These are phyloP conservation scores for Schoenoplectus triqueter DNA, from an alignment of 202 grass and related monocot genomes.

Conservation along the genomic window DNA sequence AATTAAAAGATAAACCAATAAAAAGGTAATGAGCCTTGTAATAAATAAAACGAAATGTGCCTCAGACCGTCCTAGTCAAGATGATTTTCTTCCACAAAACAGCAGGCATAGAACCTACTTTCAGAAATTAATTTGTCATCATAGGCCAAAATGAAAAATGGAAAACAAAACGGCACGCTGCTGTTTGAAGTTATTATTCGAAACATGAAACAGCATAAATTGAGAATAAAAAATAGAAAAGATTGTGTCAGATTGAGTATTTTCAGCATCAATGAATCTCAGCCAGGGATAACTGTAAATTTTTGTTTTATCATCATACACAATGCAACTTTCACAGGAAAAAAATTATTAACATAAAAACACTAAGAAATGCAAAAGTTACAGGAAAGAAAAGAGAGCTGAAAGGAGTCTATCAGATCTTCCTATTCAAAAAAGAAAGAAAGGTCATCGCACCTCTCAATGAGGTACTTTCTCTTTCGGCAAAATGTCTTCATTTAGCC, in stretches of 20 bases:
- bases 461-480: conserved; percentile 27
- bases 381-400: neutral
- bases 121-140: conserved; percentile 39
- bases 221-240: neutral
- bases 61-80: conserved; percentile 51
- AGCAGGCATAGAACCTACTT: conserved; percentile 19
- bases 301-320: conserved; percentile 40
- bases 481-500: conserved; percentile 33
- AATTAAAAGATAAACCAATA: neutral
- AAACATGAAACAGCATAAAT: too few relatives aligned
- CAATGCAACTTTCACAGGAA: neutral
- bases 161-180: neutral
- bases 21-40: neutral
- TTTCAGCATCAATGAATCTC: conserved; percentile 38
- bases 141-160: neutral
- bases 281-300: conserved; percentile 48
- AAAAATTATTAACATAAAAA: neutral
- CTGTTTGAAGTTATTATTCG: neutral
- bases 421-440: conserved; percentile 39
- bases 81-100: conserved; percentile 30
- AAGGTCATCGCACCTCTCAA: conserved; percentile 37
- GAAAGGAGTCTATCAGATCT: conserved; percentile 34
- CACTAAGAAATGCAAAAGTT: neutral
- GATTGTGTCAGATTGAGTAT: conserved; percentile 30
- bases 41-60: conserved; percentile 2